Evolutionary conservation across 805 yeast genomes (phyloP), one percentile per base, ranked within the genome.

Genomic region (Nakazawaea peltata): DNA sequence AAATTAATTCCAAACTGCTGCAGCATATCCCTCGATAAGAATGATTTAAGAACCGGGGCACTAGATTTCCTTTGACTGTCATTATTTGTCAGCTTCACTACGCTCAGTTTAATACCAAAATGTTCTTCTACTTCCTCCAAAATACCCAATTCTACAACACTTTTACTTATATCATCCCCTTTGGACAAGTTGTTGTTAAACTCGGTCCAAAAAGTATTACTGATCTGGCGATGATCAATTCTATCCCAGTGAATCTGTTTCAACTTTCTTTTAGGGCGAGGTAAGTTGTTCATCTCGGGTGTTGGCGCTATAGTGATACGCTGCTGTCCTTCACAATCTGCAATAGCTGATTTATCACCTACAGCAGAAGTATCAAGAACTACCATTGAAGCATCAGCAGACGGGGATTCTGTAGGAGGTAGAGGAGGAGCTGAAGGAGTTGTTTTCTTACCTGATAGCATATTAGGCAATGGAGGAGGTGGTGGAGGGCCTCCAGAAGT

Each of bases 1-100:
- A 92, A 65, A 51, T 90, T 88, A 50, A 92, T 92, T 26, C 95
- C 95, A 62, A 92, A 87, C 48, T 86, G 97, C 52, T 92, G 98
- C 1, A 95, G 84, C 30, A 87, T 60, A 48, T 90, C 97, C 41
- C 94, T 67, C 1, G 94, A 72, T 33, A 92, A 65, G 42, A 80
- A 80, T 0, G 88, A 65, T 1, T 83, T 56, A n/a, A n/a, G n/a
- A n/a, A n/a, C n/a, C n/a, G n/a, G n/a, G n/a, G n/a, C n/a, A n/a
- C n/a, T n/a, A n/a, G n/a, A n/a, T n/a, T n/a, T n/a, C n/a, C n/a
- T n/a, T 48, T 83, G 81, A 28, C 67, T 65, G 27, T 61, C 63
- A 33, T 67, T 71, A 13, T 59, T 61, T 39, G 63, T 62, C 2
- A 32, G 13, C 17, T 36, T 36, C 7, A 30, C 19, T 2, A 9